Conservation (phyloP, 495 filamentous ascomycete genomes). For the Penicillium ochrochloron region DNA sequence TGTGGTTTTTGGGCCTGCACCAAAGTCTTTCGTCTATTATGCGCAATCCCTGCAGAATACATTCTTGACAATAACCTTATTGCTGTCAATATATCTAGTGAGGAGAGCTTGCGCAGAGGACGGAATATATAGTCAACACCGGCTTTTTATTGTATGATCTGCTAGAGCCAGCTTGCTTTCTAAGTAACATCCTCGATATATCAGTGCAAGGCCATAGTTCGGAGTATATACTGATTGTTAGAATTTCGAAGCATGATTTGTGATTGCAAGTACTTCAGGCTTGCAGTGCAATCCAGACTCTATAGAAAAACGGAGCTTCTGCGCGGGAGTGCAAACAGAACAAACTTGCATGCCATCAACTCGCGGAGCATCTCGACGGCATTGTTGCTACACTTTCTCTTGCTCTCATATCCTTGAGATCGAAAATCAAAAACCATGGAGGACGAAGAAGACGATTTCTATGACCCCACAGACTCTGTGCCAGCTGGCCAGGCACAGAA, state of each 20-base stretch:
- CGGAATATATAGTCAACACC: no score
- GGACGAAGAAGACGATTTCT: constrained; percentile 60
- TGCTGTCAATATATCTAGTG: no score
- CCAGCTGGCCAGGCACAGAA: constrained; percentile 35
- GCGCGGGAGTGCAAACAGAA: constrained; percentile 36
- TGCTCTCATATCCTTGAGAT: constrained; percentile 15
- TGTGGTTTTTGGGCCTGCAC: neutral
- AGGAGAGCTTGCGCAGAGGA: no score
- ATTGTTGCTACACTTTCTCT: constrained; percentile 22
- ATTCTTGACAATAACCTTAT: no score
- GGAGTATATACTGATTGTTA: neutral
- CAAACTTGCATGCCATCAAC: constrained; percentile 40
- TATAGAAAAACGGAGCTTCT: constrained; percentile 1
- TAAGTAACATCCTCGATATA: no score
- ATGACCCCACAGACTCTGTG: constrained; percentile 54
- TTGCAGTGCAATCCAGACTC: neutral
- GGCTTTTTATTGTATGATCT: no score
- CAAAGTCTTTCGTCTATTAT: neutral
- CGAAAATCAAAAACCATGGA: constrained; percentile 42
- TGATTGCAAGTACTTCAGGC: neutral
- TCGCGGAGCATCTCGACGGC: constrained; percentile 25
- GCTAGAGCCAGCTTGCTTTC: no score
- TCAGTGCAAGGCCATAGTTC: no score
- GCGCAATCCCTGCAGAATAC: no score
- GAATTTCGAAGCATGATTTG: neutral